Percentiles rank a stretch among this genome's conserved stretches.
Evolutionary conservation across 1,284 basidiomycete species (phyloP).

Genomic region (Rhodotorula sp.): DNA sequence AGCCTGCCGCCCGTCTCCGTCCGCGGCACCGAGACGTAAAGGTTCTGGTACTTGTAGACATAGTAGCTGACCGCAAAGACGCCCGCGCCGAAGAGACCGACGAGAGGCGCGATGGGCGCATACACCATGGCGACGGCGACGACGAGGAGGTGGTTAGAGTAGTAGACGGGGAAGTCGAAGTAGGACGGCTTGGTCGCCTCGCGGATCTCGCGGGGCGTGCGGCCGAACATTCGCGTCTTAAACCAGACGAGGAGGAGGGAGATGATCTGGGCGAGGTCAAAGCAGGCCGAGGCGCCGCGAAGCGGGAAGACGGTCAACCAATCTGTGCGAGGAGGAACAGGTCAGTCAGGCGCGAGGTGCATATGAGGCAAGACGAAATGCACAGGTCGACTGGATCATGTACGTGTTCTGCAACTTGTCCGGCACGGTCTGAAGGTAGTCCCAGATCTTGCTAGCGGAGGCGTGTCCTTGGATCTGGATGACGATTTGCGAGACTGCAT

Average conservation of each 20-base stretch:
- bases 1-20: constrained; percentile 86
- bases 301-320: constrained; percentile 96
- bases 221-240: constrained; percentile 82
- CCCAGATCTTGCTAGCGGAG: constrained; percentile 20
- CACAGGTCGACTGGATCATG: constrained; percentile 62
- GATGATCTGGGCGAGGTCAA: constrained; percentile 92
- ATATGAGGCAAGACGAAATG: constrained; percentile 62
- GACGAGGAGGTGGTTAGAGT: constrained; percentile 69
- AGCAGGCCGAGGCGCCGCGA: constrained; percentile 87
- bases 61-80: constrained; percentile 63
- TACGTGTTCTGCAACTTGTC: constrained; percentile 25
- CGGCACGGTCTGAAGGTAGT: constrained; percentile 39
- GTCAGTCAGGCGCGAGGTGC: not conserved
- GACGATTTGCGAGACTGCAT: constrained; percentile 35
- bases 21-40: constrained; percentile 83
- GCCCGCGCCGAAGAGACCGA: constrained; percentile 60
- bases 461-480: constrained; percentile 27
- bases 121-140: constrained; percentile 82
- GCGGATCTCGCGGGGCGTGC: constrained; percentile 91
- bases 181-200: constrained; percentile 94
- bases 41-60: constrained; percentile 88
- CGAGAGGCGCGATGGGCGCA: constrained; percentile 84
- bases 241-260: constrained; percentile 83
- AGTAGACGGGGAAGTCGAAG: constrained; percentile 88
- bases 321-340: constrained; percentile 59